phyloP scores from a whole-genome alignment of 1,284 basidiomycete species.

The Sporisorium sorghi region DNA sequence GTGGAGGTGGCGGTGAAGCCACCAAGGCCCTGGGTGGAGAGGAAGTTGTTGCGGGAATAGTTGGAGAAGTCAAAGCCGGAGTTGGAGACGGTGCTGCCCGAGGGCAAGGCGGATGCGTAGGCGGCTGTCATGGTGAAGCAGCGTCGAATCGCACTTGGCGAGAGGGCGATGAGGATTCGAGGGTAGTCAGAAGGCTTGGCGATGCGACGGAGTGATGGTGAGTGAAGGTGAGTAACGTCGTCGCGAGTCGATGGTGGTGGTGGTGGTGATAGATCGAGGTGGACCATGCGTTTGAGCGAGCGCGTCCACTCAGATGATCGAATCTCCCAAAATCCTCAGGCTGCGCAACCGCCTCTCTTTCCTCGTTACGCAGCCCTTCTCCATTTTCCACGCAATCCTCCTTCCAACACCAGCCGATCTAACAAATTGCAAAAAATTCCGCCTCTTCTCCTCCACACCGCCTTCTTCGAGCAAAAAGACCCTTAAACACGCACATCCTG shows the following conservation, averaged over 20 bases:
- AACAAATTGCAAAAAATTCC: no score
- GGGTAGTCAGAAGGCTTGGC: no score
- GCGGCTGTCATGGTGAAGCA: conserved; percentile 20
- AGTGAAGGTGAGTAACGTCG: neutral
- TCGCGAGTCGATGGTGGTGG: neutral
- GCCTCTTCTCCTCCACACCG: conserved; percentile 23
- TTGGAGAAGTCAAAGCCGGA: conserved; percentile 81
- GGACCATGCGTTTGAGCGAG: conserved; percentile 21
- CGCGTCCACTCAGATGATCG: conserved; percentile 26
- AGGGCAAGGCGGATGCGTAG: neutral
- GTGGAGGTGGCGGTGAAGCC: conserved; percentile 73
- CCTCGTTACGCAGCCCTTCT: conserved; percentile 13
- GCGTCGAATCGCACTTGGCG: neutral
- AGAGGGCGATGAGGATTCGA: neutral
- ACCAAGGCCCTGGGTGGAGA: conserved; percentile 76
- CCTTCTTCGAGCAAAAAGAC: neutral
- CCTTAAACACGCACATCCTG: conserved; percentile 13
- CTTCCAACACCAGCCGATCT: conserved; percentile 2
- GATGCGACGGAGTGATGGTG: neutral
- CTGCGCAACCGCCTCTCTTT: conserved; percentile 3
- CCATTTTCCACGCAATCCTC: conserved; percentile 5
- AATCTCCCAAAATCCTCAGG: neutral
- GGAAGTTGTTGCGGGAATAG: conserved; percentile 80
- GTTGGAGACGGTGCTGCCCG: conserved; percentile 14
- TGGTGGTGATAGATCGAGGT: conserved; percentile 15